Conservation (phyloP, 2,329 filamentous ascomycete species). For the Neonectria faginata region DNA sequence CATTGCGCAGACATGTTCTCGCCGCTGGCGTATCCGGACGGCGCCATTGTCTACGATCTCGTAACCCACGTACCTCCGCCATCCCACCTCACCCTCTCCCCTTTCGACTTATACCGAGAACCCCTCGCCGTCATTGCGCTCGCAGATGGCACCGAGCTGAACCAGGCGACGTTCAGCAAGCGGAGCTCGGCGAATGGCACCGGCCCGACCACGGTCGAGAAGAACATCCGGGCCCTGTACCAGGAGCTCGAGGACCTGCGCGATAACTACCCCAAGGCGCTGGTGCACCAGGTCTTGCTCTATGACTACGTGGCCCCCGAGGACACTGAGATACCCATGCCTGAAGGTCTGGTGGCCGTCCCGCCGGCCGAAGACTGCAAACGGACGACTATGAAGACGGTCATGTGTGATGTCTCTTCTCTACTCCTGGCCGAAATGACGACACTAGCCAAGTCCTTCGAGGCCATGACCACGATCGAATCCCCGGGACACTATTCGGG, state of each 20-base stretch:
- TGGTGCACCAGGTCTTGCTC: conserved; percentile 82
- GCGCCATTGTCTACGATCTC: conserved; percentile 89
- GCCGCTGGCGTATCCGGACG: conserved; percentile 86
- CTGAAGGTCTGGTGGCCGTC: conserved; percentile 77
- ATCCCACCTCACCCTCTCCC: conserved; percentile 82
- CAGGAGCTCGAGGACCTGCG: conserved; percentile 78
- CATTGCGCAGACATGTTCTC: conserved; percentile 84
- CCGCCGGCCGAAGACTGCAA: conserved; percentile 76
- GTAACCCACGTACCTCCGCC: conserved; percentile 82
- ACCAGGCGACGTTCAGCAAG: conserved; percentile 64
- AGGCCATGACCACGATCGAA: conserved; percentile 79
- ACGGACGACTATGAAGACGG: conserved; percentile 82
- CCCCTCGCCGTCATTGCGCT: conserved; percentile 86
- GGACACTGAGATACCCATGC: conserved; percentile 64
- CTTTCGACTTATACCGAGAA: conserved; percentile 91
- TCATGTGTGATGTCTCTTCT: conserved; percentile 83
- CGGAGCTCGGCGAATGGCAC: conserved; percentile 64
- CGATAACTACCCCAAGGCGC: conserved; percentile 78
- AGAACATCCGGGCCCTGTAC: conserved; percentile 68
- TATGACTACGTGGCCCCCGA: conserved; percentile 75
- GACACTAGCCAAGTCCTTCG: conserved; percentile 77
- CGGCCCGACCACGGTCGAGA: conserved; percentile 63
- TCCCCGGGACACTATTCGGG: conserved; percentile 72
- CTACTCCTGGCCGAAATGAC: conserved; percentile 81
- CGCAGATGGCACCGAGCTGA: conserved; percentile 81